These are phyloP conservation scores for Gnetum montanum DNA, from an alignment of 75 land plant genomes.

Conservation along the genomic window DNA sequence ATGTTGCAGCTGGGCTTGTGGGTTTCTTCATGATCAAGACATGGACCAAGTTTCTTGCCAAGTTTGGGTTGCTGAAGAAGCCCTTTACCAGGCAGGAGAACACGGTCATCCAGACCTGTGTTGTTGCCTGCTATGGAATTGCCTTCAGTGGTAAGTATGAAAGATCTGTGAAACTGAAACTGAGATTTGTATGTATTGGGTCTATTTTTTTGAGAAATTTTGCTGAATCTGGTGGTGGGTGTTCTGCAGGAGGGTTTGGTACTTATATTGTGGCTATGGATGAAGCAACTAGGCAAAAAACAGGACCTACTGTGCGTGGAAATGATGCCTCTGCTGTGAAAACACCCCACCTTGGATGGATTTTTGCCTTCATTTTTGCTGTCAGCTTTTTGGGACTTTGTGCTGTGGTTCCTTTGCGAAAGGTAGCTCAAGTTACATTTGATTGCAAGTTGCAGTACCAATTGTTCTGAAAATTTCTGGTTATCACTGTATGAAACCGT, in stretches of 20 bases:
- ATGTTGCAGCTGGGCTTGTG: conserved; percentile 44
- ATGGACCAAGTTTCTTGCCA: conserved; percentile 30
- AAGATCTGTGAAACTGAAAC: too few species aligned
- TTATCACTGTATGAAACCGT: too few species aligned
- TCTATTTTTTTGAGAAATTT: neutral
- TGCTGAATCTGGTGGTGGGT: neutral
- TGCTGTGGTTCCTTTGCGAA: too few species aligned
- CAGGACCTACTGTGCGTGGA: conserved; percentile 4
- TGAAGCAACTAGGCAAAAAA: conserved; percentile 20
- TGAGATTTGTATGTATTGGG: too few species aligned
- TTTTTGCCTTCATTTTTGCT: conserved; percentile 51
- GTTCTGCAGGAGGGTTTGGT: conserved; percentile 74
- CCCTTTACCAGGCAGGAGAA: conserved; percentile 66
- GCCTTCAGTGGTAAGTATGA: conserved; percentile 35
- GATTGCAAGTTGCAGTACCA: neutral
- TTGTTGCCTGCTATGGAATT: conserved; percentile 43
- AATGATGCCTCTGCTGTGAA: conserved; percentile 23
- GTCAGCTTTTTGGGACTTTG: conserved; percentile 68
- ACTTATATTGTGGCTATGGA: conserved; percentile 70
- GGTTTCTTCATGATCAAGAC: conserved; percentile 41
- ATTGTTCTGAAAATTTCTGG: neutral
- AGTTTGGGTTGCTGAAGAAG: conserved; percentile 15
- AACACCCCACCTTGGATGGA: conserved; percentile 39
- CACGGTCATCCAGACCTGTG: conserved; percentile 55
- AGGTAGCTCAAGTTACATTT: too few species aligned